Evolutionary conservation across 2,329 filamentous ascomycete species (phyloP), one percentile per base, ranked within the genome.

Genomic region (Coniochaeta hoffmannii): DNA sequence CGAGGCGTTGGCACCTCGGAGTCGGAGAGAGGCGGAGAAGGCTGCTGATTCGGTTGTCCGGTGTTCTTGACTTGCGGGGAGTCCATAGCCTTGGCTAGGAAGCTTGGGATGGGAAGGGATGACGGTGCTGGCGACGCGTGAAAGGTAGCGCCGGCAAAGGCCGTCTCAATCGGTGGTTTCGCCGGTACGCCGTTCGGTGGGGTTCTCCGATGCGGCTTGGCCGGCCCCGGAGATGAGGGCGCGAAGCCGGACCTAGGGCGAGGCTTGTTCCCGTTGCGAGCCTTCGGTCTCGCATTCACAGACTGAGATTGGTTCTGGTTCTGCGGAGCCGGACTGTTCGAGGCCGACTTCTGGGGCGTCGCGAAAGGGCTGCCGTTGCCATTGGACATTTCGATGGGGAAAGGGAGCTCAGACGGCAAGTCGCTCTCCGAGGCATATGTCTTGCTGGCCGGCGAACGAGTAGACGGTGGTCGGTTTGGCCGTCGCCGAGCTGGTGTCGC

Each of bases 81-180:
- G 56, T 88, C 86, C 12, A 89, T 78, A 0, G 89, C 85, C 64
- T 88, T 92, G 28, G 88, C 87, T 32, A 77, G 82, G 69, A 97
- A 96, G 65, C 88, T 95, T 11, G 94, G 94, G 57, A 97, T 88
- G 0, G 94, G 94, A 31, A 99, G 77, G 24, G 90, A 86, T 9
- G 91, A 95, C 0, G 94, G 88, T 1, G 92, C 93, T 19, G 94
- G 94, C 9, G 94, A 97, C 38, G 91, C 89, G 70, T 97, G 92
- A 69, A 97, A 99, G 5, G 91, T 95, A 32, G 93, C 88, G 14
- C 93, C 94, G 36, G 94, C 94, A 72, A 96, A 99, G 49, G 87
- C 85, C 57, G 83, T 76, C 51, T 72, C 72, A 30, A 71, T 70
- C 51, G 71, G 69, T 49, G 78, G 71, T 65, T 77, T 79, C 60